Percentiles rank a stretch among this genome's conserved stretches.
Conservation (phyloP, 441 rosid species). For the Erysimum cheiri region DNA sequence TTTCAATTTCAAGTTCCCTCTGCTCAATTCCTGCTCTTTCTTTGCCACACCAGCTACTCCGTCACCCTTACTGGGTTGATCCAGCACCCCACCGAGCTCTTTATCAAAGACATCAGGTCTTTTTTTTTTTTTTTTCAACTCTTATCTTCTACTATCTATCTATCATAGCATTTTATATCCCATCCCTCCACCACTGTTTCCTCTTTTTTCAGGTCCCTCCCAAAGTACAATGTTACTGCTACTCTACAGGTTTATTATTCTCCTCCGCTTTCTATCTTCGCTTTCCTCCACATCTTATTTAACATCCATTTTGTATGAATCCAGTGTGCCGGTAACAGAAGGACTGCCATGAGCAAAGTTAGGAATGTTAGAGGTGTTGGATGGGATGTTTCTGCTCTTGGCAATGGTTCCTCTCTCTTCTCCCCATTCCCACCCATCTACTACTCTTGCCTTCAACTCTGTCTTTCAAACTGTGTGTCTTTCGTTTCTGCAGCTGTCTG, state of each 20-base stretch:
- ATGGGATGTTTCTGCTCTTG: conserved; percentile 94
- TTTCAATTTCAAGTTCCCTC: not conserved
- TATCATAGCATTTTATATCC: not conserved
- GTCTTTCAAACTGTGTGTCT: not conserved
- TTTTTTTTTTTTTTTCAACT: not conserved
- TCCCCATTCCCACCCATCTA: not conserved
- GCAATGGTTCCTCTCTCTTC: conserved; percentile 66
- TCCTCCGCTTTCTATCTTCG: not conserved
- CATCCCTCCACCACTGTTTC: not conserved
- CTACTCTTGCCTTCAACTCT: not conserved
- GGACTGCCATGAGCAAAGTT: conserved; percentile 96
- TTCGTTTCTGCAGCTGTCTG: conserved; percentile 67
- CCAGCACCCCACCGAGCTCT: conserved; percentile 59
- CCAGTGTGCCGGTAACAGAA: conserved; percentile 99
- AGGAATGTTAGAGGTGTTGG: conserved; percentile 91
- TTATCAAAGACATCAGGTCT: conserved; percentile 78
- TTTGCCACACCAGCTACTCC: conserved; percentile 60
- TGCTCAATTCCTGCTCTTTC: conserved; percentile 18
- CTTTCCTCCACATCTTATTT: not conserved
- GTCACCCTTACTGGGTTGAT: conserved; percentile 63
- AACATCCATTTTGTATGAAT: conserved; percentile 28
- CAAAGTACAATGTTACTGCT: conserved; percentile 79
- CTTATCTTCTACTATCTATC: not conserved
- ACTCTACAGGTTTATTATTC: conserved; percentile 69
- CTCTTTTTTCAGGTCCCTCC: conserved; percentile 68